Conservation (phyloP, 2,329 filamentous ascomycete species). For the Falciphora oryzae region DNA sequence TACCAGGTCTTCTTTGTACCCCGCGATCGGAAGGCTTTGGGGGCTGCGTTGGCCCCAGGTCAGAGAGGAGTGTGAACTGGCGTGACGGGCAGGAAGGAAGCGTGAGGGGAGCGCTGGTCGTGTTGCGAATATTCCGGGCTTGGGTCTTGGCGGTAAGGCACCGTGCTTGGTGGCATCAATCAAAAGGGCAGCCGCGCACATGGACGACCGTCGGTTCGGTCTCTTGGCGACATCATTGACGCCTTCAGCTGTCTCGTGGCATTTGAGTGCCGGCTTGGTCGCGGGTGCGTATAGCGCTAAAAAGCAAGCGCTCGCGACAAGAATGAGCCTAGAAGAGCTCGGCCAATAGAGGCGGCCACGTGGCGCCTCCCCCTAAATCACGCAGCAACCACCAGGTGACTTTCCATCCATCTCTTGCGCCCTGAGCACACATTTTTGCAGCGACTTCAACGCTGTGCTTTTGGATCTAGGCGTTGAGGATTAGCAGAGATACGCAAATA, state of each 20-base stretch:
- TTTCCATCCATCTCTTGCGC: no score
- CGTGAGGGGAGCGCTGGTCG: no score
- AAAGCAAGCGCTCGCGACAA: neutral
- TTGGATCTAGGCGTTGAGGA: neutral
- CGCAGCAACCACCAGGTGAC: neutral
- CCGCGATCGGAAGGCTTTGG: conserved; percentile 23
- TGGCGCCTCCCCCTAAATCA: neutral
- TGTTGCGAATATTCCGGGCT: no score
- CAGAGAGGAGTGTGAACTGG: neutral
- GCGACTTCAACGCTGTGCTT: no score
- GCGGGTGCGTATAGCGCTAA: neutral
- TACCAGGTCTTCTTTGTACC: conserved; percentile 56
- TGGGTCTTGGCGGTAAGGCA: no score
- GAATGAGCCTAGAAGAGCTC: neutral
- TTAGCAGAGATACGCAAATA: neutral
- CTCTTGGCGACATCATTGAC: neutral
- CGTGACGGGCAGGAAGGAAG: no score
- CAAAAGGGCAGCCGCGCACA: no score
- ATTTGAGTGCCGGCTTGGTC: neutral
- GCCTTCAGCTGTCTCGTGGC: neutral
- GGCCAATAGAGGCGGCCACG: neutral
- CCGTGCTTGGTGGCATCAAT: no score
- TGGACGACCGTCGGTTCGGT: no score
- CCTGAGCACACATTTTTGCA: no score
- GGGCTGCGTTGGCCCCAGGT: neutral